Evolutionary conservation across 176 grass and related monocot genomes (phyloP).

Genomic region (Guadua angustifolia): DNA sequence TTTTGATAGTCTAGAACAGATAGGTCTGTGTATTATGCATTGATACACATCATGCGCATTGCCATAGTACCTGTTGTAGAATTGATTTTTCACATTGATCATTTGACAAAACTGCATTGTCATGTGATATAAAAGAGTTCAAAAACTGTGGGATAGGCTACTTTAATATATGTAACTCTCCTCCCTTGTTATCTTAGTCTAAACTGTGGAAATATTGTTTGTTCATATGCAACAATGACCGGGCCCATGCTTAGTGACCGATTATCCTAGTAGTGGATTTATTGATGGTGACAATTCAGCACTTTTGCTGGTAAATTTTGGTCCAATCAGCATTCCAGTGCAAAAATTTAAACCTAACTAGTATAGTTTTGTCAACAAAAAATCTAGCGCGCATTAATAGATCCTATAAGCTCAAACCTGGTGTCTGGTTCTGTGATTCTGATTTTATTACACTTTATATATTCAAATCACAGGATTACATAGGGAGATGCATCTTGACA

Average conservation of each 20-base stretch:
- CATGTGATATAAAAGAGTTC: neutral
- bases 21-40: neutral
- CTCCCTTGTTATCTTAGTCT: neutral
- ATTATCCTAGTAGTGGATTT: neutral
- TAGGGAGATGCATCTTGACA: constrained; percentile 97
- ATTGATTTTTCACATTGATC: neutral
- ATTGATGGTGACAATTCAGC: neutral
- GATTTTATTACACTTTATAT: neutral
- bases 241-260: neutral
- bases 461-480: constrained; percentile 64
- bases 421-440: constrained; percentile 27
- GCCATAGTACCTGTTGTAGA: neutral
- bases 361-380: neutral
- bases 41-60: neutral
- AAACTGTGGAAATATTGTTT: neutral
- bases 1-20: constrained; percentile 16
- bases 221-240: neutral
- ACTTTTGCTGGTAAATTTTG: neutral
- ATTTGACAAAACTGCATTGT: neutral
- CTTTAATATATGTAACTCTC: neutral
- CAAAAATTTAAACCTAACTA: neutral
- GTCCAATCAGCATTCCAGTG: neutral
- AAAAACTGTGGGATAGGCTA: neutral
- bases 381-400: neutral
- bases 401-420: neutral